phyloP scores from a whole-genome alignment of 75 land plant genomes.

The Selaginella tamariscina region DNA sequence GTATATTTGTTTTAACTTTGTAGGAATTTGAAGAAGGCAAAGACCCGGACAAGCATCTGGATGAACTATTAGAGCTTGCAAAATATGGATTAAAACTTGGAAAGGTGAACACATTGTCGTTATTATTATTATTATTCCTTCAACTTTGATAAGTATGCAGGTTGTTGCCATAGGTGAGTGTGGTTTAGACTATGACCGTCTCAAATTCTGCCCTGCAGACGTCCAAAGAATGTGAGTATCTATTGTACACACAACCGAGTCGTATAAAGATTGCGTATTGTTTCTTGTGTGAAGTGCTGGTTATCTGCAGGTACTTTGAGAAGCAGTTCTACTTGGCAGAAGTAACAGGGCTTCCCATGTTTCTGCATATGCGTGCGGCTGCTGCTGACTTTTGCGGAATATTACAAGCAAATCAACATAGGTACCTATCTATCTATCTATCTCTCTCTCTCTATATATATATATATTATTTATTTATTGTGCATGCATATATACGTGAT shows the following conservation, averaged over 20 bases:
- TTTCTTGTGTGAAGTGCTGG: neutral
- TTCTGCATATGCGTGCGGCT: conserved; percentile 98
- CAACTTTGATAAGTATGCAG: conserved; percentile 23
- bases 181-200: conserved; percentile 96
- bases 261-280: neutral
- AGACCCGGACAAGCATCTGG: conserved; percentile 66
- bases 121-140: neutral
- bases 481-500: too few species aligned
- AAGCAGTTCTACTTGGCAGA: conserved; percentile 87
- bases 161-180: conserved; percentile 99
- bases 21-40: conserved; percentile 94
- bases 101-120: conserved; percentile 37
- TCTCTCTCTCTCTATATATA: too few species aligned
- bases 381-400: conserved; percentile 76
- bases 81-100: conserved; percentile 68
- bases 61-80: conserved; percentile 62
- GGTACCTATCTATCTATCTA: conserved; percentile 31
- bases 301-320: conserved; percentile 93
- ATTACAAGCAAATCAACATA: conserved; percentile 46
- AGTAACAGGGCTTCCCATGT: conserved; percentile 70
- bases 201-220: conserved; percentile 85
- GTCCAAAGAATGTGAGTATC: conserved; percentile 61
- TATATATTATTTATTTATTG: neutral
- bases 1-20: neutral
- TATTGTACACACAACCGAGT: neutral